phyloP scores from a whole-genome alignment of 148 eudicot genomes.

The Vaccinium macrocarpon region DNA sequence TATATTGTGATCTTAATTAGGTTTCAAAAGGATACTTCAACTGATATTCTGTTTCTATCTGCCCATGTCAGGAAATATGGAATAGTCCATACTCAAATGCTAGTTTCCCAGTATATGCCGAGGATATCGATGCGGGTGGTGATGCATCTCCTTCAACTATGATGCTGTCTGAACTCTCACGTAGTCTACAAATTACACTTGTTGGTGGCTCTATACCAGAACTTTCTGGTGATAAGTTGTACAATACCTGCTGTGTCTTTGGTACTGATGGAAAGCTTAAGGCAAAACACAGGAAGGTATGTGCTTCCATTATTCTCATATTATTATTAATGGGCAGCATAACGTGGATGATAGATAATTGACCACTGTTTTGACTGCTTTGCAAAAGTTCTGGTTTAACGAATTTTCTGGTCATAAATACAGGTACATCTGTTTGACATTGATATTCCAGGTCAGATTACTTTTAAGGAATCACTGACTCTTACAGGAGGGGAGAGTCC shows the following conservation, averaged over 20 bases:
- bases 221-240: slow-evolving; percentile 65
- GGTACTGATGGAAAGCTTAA: slow-evolving; percentile 70
- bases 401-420: not conserved
- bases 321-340: not conserved
- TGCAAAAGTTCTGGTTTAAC: slow-evolving; percentile 12
- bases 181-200: slow-evolving; percentile 59
- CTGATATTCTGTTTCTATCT: not conserved
- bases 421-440: slow-evolving; percentile 86
- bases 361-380: not conserved
- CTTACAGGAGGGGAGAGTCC: slow-evolving; percentile 76
- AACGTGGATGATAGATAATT: not conserved
- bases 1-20: not conserved
- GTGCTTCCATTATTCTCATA: not conserved
- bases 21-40: not conserved
- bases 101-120: slow-evolving; percentile 80
- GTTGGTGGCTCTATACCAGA: slow-evolving; percentile 98
- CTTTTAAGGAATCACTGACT: slow-evolving; percentile 63
- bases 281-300: slow-evolving; percentile 91
- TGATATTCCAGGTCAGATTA: slow-evolving; percentile 79
- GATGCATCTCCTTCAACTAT: slow-evolving; percentile 82
- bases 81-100: slow-evolving; percentile 93
- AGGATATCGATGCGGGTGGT: slow-evolving; percentile 83
- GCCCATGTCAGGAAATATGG: slow-evolving; percentile 78
- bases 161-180: slow-evolving; percentile 87
- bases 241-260: slow-evolving; percentile 86